phyloP scores from a whole-genome alignment of 2,329 filamentous ascomycete species.

The Ascochyta pisi region DNA sequence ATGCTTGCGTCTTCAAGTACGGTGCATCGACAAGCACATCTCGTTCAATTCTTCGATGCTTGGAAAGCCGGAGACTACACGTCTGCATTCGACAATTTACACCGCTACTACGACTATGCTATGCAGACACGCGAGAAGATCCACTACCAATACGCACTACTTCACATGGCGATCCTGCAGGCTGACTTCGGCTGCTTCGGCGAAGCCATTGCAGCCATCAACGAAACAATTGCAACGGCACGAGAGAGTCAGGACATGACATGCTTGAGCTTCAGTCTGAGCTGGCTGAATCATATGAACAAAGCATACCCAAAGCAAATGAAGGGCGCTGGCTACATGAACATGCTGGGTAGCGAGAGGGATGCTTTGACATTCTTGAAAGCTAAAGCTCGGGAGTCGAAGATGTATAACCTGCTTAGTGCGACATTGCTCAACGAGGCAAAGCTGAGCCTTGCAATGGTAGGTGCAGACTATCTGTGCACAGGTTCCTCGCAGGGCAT shows the following conservation, averaged over 20 bases:
- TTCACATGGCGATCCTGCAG: conserved; percentile 92
- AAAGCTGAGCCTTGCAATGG: conserved; percentile 76
- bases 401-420: conserved; percentile 84
- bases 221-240: conserved; percentile 93
- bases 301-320: conserved; percentile 82
- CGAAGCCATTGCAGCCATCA: conserved; percentile 91
- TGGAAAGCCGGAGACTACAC: conserved; percentile 92
- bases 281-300: conserved; percentile 95
- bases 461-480: conserved; percentile 53
- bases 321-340: conserved; percentile 71
- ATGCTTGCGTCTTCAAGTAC: conserved; percentile 71
- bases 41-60: conserved; percentile 86
- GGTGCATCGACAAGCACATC: conserved; percentile 77
- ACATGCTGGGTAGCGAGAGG: conserved; percentile 77
- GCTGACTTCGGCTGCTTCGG: conserved; percentile 92
- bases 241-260: conserved; percentile 90
- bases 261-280: conserved; percentile 93
- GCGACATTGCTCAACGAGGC: conserved; percentile 86
- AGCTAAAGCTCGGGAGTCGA: conserved; percentile 81
- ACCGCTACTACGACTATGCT: conserved; percentile 96
- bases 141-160: conserved; percentile 92
- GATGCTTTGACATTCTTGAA: conserved; percentile 86
- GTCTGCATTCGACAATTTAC: conserved; percentile 86
- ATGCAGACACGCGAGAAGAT: conserved; percentile 83
- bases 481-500: neutral